Evolutionary conservation across 257 asterid genomes (phyloP).

Genomic region (Henckelia pumila): DNA sequence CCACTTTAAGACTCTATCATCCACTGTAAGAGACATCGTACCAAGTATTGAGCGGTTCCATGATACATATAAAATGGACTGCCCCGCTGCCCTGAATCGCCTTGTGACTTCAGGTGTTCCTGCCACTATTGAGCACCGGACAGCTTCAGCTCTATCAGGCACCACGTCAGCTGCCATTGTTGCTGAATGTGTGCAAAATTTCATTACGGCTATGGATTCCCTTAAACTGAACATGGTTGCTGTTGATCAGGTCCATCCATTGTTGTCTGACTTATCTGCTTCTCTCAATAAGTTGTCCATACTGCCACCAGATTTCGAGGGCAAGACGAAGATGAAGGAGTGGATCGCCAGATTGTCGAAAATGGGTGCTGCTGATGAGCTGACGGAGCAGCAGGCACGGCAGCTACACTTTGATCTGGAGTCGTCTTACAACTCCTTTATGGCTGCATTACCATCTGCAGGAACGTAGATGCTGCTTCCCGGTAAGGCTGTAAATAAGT

Average conservation of each 20-base stretch:
- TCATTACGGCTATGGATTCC: constrained; percentile 92
- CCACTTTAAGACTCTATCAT: constrained; percentile 77
- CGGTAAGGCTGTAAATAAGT: constrained; percentile 29
- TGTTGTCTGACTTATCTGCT: constrained; percentile 68
- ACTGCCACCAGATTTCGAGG: constrained; percentile 87
- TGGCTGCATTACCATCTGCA: constrained; percentile 82
- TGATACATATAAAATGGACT: constrained; percentile 84
- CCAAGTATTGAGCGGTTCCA: constrained; percentile 84
- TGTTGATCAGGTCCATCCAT: constrained; percentile 91
- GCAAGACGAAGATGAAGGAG: constrained; percentile 87
- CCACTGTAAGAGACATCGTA: constrained; percentile 67
- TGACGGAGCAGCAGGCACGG: constrained; percentile 96
- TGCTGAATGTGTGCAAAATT: constrained; percentile 90
- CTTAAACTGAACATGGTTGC: constrained; percentile 87
- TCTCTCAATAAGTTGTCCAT: constrained; percentile 79
- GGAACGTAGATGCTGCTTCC: constrained; percentile 49
- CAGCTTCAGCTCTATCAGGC: constrained; percentile 50
- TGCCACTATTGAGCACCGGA: constrained; percentile 89
- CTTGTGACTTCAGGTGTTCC: constrained; percentile 83
- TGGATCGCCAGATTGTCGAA: constrained; percentile 84
- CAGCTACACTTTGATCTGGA: constrained; percentile 94
- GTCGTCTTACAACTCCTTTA: constrained; percentile 87
- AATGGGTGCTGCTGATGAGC: constrained; percentile 95
- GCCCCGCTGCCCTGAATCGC: constrained; percentile 74
- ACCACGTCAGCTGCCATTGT: constrained; percentile 75